These are phyloP conservation scores for Elsinoe australis DNA, from an alignment of 2,329 filamentous ascomycete species.

Conservation along the genomic window DNA sequence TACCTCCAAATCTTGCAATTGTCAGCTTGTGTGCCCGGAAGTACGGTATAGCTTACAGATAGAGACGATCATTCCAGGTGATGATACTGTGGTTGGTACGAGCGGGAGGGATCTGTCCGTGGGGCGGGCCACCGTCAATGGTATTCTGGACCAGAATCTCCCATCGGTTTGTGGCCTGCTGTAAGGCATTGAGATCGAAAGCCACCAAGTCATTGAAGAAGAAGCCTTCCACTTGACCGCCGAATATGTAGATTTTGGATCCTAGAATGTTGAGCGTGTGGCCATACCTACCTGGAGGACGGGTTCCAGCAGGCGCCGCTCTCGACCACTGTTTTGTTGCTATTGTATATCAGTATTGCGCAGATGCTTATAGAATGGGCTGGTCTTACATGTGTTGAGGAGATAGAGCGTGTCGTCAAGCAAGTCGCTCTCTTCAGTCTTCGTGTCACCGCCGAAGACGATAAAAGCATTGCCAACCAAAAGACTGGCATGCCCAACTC, in stretches of 20 bases:
- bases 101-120: slow-evolving; percentile 68
- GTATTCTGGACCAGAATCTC: slow-evolving; percentile 78
- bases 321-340: slow-evolving; percentile 97
- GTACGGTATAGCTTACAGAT: slow-evolving; percentile 72
- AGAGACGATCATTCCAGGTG: slow-evolving; percentile 87
- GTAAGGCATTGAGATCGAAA: slow-evolving; percentile 91
- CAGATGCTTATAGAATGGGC: background rate
- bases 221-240: slow-evolving; percentile 91
- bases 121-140: slow-evolving; percentile 52
- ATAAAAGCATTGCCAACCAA: slow-evolving; percentile 98
- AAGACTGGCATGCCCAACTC: slow-evolving; percentile 88
- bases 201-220: slow-evolving; percentile 97
- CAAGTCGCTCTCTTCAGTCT: slow-evolving; percentile 84
- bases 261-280: slow-evolving; percentile 94
- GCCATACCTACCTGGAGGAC: slow-evolving; percentile 86
- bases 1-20: slow-evolving; percentile 75
- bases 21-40: no score
- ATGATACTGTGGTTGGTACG: slow-evolving; percentile 92
- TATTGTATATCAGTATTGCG: slow-evolving; percentile 37
- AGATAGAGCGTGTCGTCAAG: slow-evolving; percentile 94
- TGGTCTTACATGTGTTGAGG: slow-evolving; percentile 82
- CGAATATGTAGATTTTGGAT: slow-evolving; percentile 95
- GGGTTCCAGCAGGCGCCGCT: slow-evolving; percentile 75
- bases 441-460: slow-evolving; percentile 96
- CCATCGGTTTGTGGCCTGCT: slow-evolving; percentile 87